Conservation (phyloP, 1,284 basidiomycete species). For the Puccinia coronata region DNA sequence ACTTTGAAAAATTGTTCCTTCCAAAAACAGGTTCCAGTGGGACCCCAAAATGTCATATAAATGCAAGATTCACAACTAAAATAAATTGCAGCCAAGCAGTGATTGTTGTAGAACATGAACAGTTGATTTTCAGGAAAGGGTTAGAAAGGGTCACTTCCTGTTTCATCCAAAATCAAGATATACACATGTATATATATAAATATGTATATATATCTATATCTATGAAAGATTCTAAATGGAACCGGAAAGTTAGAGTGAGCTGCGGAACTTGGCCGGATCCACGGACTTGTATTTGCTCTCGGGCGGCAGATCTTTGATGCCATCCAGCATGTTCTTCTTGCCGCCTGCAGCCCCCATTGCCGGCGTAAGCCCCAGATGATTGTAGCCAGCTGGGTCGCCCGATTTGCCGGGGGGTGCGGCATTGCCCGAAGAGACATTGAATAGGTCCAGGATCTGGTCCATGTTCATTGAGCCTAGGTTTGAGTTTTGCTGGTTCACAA, state of each 20-base stretch:
- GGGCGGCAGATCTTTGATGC: constrained; percentile 80
- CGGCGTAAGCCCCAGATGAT: constrained; percentile 57
- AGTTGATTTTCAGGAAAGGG: neutral
- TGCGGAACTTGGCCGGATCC: constrained; percentile 15
- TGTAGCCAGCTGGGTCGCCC: constrained; percentile 65
- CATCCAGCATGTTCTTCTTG: constrained; percentile 78
- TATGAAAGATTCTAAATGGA: neutral
- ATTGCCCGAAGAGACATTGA: constrained; percentile 67
- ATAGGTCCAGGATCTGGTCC: constrained; percentile 91
- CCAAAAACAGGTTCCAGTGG: too few species aligned
- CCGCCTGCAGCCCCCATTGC: constrained; percentile 20
- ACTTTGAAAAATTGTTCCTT: too few species aligned
- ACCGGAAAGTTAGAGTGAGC: neutral
- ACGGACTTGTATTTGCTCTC: constrained; percentile 82
- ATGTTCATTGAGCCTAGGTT: constrained; percentile 94
- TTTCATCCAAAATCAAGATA: neutral
- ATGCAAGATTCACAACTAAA: neutral
- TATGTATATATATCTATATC: too few species aligned
- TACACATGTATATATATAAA: too few species aligned
- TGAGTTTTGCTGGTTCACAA: constrained; percentile 96
- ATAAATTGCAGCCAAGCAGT: neutral
- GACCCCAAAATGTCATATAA: too few species aligned
- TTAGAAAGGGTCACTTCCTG: neutral
- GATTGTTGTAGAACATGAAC: neutral
- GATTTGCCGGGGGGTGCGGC: too few species aligned